These are phyloP conservation scores for Friedmanniomyces simplex DNA, from an alignment of 495 filamentous ascomycete genomes.

Conservation along the genomic window DNA sequence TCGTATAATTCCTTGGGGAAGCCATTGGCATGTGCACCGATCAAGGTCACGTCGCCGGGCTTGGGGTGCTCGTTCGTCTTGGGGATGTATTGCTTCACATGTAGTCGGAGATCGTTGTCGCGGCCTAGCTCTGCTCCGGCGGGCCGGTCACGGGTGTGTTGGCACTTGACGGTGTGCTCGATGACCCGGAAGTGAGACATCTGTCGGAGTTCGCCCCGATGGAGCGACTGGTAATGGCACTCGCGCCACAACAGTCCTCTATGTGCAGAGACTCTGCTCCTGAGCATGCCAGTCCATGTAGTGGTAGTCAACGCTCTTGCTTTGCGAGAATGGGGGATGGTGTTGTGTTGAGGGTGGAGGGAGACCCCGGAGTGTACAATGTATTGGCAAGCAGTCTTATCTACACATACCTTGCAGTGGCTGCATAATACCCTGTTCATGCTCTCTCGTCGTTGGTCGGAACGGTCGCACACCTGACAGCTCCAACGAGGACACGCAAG, in stretches of 20 bases:
- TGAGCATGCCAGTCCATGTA: neutral
- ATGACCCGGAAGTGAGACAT: neutral
- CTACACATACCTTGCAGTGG: too few species aligned
- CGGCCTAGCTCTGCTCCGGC: neutral
- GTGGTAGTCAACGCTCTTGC: too few species aligned
- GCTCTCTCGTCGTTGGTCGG: too few species aligned
- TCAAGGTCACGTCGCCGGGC: slow-evolving; percentile 34
- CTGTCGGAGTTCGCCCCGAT: neutral
- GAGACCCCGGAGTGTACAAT: too few species aligned
- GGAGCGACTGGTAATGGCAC: neutral
- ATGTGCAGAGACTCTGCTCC: neutral
- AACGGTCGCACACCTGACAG: too few species aligned
- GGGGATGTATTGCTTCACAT: slow-evolving; percentile 32
- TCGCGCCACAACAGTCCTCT: neutral
- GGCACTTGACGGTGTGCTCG: neutral
- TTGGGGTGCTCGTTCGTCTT: slow-evolving; percentile 21
- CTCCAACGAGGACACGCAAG: too few species aligned
- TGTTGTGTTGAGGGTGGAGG: too few species aligned
- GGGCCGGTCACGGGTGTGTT: neutral
- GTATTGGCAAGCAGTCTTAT: too few species aligned
- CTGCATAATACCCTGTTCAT: too few species aligned
- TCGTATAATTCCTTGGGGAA: slow-evolving; percentile 39
- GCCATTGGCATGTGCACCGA: slow-evolving; percentile 36
- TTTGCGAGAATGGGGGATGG: too few species aligned
- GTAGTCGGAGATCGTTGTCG: neutral